phyloP scores from a whole-genome alignment of 768 basidiomycete genomes.

The Amanita fuliginea region DNA sequence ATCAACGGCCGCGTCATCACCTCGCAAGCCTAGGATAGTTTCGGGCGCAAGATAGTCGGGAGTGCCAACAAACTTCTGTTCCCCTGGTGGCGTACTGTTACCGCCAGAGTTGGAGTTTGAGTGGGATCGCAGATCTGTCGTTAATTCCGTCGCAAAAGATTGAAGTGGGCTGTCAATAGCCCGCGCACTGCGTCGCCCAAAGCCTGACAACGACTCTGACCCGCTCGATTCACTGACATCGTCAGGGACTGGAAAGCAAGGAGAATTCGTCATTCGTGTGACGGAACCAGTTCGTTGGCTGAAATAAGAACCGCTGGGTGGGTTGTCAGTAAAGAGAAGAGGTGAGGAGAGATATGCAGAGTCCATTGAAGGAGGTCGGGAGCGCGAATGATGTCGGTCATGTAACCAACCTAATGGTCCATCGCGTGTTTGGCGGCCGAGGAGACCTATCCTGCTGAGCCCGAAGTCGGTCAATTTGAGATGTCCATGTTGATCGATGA shows the following conservation, averaged over 20 bases:
- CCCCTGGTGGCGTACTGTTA: constrained; percentile 62
- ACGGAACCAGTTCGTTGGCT: constrained; percentile 51
- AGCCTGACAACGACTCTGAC: constrained; percentile 60
- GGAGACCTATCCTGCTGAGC: constrained; percentile 91
- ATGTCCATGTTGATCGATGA: constrained; percentile 95
- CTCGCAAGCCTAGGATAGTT: constrained; percentile 88
- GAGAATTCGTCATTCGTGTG: constrained; percentile 51
- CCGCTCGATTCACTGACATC: constrained; percentile 80
- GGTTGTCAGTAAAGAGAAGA: constrained; percentile 42
- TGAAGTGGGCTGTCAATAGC: constrained; percentile 71
- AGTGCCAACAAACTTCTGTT: constrained; percentile 94
- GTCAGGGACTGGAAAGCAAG: constrained; percentile 63
- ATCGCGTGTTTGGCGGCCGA: constrained; percentile 90
- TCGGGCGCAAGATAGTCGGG: constrained; percentile 97
- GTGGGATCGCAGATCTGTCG: constrained; percentile 75
- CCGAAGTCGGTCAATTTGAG: constrained; percentile 98
- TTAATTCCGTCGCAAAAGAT: constrained; percentile 79
- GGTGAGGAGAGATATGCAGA: constrained; percentile 74
- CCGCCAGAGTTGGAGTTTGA: constrained; percentile 51
- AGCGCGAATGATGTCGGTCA: constrained; percentile 53
- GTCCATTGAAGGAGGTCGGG: constrained; percentile 75
- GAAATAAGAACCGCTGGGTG: constrained; percentile 50
- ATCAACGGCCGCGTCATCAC: constrained; percentile 92
- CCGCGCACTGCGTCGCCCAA: constrained; percentile 35
- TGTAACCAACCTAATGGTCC: constrained; percentile 36